Evolutionary conservation across 2,329 filamentous ascomycete species (phyloP), one percentile per base, ranked within the genome.

Genomic region (Fusarium sp.): DNA sequence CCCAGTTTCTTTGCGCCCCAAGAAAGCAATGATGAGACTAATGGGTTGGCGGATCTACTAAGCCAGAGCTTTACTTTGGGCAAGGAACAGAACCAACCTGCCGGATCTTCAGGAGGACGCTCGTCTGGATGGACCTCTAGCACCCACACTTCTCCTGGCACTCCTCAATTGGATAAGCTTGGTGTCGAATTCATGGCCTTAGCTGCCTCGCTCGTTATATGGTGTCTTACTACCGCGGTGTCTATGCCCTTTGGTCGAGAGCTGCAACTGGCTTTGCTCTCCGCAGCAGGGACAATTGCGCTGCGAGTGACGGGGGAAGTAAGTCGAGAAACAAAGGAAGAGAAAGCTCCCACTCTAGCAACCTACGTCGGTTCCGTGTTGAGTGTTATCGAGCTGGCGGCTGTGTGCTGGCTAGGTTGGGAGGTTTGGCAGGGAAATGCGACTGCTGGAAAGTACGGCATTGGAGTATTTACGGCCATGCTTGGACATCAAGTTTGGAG

Each of bases 1-100:
- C 88, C 88, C 3, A 86, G 79, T n/a, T 87, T 90, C 78, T 90
- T 89, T 76, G 87, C 88, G 6, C 81, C 83, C 2, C 72, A 79
- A 14, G 56, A 71, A 20, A 74, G 78, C 8, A 78, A 79, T 43
- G 83, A 84, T 42, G 82, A 84, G 46, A 76, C 82, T 4, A 82
- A 80, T 57, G 77, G 79, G 2, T 58, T 86, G 57, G 82, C 83
- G 0, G 83, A 85, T 31, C 66, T 85, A 18, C 78, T 86, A 51
- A 78, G 77, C 42, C 78, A 81, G 64, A 82, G 81, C 54, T 85
- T 86, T 58, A 81, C 72, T 14, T 63, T 86, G 7, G 77, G 76
- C 33, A 75, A 78, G 15, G 78, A 78, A 9, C 56, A 72, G 11
- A 72, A 67, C 3, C 33, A 64, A 3, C 10, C 20, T 45, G 43